Conservation (phyloP, 495 filamentous ascomycete species). For the Aspergillus sclerotiicarbonarius region DNA sequence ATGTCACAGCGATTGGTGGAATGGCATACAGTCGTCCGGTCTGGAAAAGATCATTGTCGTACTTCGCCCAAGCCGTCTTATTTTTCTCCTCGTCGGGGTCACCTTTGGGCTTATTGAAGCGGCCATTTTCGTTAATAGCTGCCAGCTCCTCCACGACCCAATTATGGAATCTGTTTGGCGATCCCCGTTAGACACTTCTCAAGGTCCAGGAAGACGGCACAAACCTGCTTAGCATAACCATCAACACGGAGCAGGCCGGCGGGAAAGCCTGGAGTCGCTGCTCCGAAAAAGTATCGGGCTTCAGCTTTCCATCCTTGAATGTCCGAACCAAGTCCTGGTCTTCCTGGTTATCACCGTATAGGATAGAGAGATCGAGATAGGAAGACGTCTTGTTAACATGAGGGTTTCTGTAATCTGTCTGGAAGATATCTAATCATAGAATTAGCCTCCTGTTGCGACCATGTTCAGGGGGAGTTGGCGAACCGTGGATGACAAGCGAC, state of each 20-base stretch:
- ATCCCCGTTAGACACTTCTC: neutral
- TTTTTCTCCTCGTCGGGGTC: conserved; percentile 47
- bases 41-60: conserved; percentile 83
- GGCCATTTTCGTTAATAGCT: conserved; percentile 67
- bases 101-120: conserved; percentile 61
- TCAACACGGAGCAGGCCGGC: conserved; percentile 53
- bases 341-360: conserved; percentile 57
- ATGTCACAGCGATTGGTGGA: neutral
- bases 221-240: conserved; percentile 55
- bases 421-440: conserved; percentile 49
- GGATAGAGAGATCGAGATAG: conserved; percentile 57
- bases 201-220: neutral
- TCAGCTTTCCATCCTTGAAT: conserved; percentile 55
- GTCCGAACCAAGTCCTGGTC: conserved; percentile 57
- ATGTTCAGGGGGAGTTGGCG: neutral
- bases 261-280: conserved; percentile 55
- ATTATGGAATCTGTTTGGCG: conserved; percentile 65
- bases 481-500: conserved; percentile 55
- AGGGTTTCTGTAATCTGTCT: conserved; percentile 53
- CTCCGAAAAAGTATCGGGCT: conserved; percentile 59
- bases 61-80: conserved; percentile 64
- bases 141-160: conserved; percentile 68
- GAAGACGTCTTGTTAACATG: conserved; percentile 56
- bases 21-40: conserved; percentile 60
- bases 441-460: conserved; percentile 4